Percentiles rank a stretch among this genome's conserved stretches.
phyloP scores from a whole-genome alignment of 1,284 basidiomycete species.

The Ganoderma leucocontextum region DNA sequence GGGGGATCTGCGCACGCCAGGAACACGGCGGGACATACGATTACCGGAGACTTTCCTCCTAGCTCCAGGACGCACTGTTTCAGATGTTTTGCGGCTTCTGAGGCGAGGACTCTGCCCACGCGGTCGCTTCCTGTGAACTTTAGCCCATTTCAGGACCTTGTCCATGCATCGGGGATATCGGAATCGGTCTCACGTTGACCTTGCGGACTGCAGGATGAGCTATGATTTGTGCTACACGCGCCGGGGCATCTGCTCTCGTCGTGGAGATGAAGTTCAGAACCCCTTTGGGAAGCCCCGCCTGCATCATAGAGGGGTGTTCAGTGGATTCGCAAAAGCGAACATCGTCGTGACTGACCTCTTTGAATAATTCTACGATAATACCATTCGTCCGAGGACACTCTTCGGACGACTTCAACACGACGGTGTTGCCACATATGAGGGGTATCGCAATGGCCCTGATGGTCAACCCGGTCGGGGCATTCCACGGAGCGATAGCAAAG shows the following conservation, averaged over 20 bases:
- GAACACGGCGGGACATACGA: constrained; percentile 50
- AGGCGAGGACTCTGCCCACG: constrained; percentile 32
- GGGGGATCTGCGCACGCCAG: background rate
- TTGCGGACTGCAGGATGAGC: constrained; percentile 39
- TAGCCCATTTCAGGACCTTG: too few relatives aligned
- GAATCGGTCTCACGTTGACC: constrained; percentile 34
- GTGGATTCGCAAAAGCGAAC: background rate
- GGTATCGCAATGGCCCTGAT: constrained; percentile 61
- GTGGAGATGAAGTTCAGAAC: constrained; percentile 38
- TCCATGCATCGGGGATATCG: background rate
- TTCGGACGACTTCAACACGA: constrained; percentile 69
- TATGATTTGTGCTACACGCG: constrained; percentile 36
- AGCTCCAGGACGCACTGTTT: constrained; percentile 35
- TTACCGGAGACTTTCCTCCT: constrained; percentile 67
- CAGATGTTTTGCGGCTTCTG: constrained; percentile 33
- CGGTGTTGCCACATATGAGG: constrained; percentile 70
- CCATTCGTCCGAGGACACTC: constrained; percentile 59
- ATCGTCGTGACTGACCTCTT: constrained; percentile 43
- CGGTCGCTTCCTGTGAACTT: constrained; percentile 35
- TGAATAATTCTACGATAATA: constrained; percentile 57
- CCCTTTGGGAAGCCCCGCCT: constrained; percentile 40
- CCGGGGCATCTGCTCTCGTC: constrained; percentile 33
- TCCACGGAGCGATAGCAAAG: constrained; percentile 43
- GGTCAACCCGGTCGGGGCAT: constrained; percentile 55
- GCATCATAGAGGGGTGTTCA: background rate